phyloP scores from a whole-genome alignment of 495 filamentous ascomycete species.

The Aspergillus mulundensis region DNA sequence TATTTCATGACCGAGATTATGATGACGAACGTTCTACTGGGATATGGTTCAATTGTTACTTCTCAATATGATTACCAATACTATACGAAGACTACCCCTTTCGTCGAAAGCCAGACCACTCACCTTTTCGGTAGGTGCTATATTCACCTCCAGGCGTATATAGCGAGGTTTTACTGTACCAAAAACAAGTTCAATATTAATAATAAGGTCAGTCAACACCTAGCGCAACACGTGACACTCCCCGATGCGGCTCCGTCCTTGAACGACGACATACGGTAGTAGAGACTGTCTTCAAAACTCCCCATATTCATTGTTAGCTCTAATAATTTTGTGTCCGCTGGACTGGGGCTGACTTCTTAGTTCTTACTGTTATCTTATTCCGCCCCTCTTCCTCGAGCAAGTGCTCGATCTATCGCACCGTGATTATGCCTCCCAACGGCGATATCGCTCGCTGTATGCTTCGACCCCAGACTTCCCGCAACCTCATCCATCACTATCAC shows the following conservation, averaged over 20 bases:
- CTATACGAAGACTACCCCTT: not conserved
- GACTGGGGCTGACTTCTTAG: not conserved
- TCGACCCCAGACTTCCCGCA: not conserved
- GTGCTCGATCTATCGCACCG: constrained; percentile 1
- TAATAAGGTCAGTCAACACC: not conserved
- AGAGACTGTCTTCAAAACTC: not conserved
- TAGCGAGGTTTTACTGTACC: no score
- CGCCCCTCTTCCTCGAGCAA: not conserved
- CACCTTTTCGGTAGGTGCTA: no score
- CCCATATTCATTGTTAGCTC: not conserved
- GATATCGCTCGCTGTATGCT: constrained; percentile 33
- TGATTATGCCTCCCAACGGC: constrained; percentile 40
- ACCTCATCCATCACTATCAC: not conserved
- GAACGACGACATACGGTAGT: constrained; percentile 2
- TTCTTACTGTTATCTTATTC: not conserved
- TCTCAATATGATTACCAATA: not conserved
- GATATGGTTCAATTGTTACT: not conserved
- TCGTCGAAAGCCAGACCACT: not conserved
- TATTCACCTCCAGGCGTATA: no score
- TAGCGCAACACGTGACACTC: constrained; percentile 22
- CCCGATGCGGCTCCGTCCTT: constrained; percentile 29
- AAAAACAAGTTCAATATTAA: no score
- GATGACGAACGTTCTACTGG: not conserved
- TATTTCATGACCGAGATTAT: constrained; percentile 14
- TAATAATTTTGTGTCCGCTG: not conserved